These are phyloP conservation scores for Reticulascus tulasneorum DNA, from an alignment of 2,329 filamentous ascomycete species.

Conservation along the genomic window DNA sequence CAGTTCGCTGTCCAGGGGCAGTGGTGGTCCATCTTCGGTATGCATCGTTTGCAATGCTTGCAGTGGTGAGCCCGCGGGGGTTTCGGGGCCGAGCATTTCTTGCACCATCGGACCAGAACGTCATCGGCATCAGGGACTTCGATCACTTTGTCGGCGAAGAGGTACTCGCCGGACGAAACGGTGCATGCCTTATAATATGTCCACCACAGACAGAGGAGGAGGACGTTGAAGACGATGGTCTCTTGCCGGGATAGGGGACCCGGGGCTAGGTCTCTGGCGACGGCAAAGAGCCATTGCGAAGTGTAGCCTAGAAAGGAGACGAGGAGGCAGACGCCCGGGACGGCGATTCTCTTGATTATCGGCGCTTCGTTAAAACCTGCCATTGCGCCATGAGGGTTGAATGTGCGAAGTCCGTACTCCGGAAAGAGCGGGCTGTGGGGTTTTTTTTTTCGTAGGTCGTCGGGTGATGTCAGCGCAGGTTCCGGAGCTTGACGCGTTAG, in stretches of 20 bases:
- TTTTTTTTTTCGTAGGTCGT: neutral
- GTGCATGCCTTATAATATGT: constrained; percentile 63
- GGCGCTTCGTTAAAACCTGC: constrained; percentile 38
- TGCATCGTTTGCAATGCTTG: constrained; percentile 67
- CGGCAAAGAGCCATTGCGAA: constrained; percentile 66
- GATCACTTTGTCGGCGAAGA: constrained; percentile 34
- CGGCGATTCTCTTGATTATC: constrained; percentile 52
- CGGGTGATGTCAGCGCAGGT: constrained; percentile 4
- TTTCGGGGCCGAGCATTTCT: constrained; percentile 70
- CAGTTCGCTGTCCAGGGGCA: constrained; percentile 84
- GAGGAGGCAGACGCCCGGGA: constrained; percentile 63
- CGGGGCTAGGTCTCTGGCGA: constrained; percentile 53
- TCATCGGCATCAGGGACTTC: constrained; percentile 25
- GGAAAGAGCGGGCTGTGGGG: no score
- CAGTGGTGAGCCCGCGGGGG: constrained; percentile 80
- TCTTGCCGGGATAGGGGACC: constrained; percentile 57
- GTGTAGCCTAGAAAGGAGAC: constrained; percentile 68
- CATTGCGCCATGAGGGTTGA: constrained; percentile 25
- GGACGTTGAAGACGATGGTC: constrained; percentile 60
- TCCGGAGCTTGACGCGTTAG: constrained; percentile 13
- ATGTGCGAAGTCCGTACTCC: neutral
- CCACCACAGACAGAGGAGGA: constrained; percentile 62
- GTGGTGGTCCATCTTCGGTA: constrained; percentile 82
- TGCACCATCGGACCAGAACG: constrained; percentile 58
- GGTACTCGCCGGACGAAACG: constrained; percentile 54